phyloP scores from a whole-genome alignment of 2,329 filamentous ascomycete species.

The Diaporthe vexans region DNA sequence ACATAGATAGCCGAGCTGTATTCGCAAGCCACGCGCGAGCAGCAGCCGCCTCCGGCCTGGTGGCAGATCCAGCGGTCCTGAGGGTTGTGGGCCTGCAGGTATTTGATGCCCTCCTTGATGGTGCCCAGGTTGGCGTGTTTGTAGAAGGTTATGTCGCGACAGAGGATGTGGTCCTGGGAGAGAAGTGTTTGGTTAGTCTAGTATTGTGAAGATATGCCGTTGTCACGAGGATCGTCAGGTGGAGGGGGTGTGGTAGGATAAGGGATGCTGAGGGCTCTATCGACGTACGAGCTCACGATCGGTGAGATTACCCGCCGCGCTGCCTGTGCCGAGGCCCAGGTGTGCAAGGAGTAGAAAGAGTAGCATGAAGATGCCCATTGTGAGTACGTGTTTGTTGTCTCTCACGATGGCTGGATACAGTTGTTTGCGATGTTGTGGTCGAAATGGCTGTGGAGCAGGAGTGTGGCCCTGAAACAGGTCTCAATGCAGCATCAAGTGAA shows the following conservation, averaged over 20 bases:
- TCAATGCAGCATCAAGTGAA: neutral
- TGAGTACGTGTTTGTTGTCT: neutral
- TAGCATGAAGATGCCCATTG: neutral
- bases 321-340: neutral
- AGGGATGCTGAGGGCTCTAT: too few relatives aligned
- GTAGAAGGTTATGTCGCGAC: neutral
- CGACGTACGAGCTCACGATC: neutral
- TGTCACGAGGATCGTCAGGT: neutral
- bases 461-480: neutral
- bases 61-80: neutral
- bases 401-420: neutral
- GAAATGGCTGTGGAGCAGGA: neutral
- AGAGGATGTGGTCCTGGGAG: constrained; percentile 5
- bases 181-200: neutral
- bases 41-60: constrained; percentile 11
- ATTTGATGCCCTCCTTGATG: constrained; percentile 5
- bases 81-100: constrained; percentile 2
- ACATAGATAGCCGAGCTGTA: constrained; percentile 13
- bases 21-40: constrained; percentile 7
- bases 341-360: neutral
- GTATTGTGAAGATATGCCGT: too few relatives aligned
- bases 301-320: too few relatives aligned
- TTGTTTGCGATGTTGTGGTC: neutral
- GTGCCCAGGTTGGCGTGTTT: constrained; percentile 11
- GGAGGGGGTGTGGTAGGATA: neutral